phyloP scores from a whole-genome alignment of 1,284 basidiomycete species.

The Violaceomyces palustris region DNA sequence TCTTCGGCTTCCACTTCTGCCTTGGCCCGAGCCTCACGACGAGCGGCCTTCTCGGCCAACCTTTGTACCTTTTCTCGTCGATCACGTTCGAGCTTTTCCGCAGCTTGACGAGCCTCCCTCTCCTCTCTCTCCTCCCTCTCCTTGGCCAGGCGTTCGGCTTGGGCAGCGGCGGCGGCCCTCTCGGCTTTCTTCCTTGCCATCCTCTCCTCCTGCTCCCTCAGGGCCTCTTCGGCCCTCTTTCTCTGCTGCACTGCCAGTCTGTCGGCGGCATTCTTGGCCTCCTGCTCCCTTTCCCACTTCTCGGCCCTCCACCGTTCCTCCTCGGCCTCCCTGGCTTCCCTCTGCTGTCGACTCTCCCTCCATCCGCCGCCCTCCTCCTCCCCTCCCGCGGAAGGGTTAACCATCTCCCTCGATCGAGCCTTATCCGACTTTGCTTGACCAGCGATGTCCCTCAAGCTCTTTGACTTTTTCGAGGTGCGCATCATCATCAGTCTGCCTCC shows the following conservation, averaged over 20 bases:
- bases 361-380: no score
- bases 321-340: no score
- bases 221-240: slow-evolving; percentile 6
- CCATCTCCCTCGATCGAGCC: no score
- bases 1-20: no score
- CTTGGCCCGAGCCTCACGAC: not conserved
- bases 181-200: slow-evolving; percentile 6
- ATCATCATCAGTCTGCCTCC: no score
- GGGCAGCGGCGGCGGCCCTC: slow-evolving; percentile 4
- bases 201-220: slow-evolving; percentile 13
- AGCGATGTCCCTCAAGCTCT: no score
- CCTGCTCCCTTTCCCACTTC: slow-evolving; percentile 23
- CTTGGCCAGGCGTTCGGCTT: slow-evolving; percentile 6
- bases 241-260: slow-evolving; percentile 11
- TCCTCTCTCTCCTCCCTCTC: slow-evolving; percentile 5
- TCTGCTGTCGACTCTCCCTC: no score
- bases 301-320: slow-evolving; percentile 20
- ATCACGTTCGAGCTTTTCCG: not conserved
- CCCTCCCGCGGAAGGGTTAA: no score
- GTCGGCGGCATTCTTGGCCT: slow-evolving; percentile 18
- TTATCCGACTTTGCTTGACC: no score
- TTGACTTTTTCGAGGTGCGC: no score
- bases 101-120: not conserved
- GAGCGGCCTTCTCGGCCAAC: not conserved
- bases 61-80: not conserved